These are phyloP conservation scores for Dactylellina cionopaga DNA, from an alignment of 2,329 filamentous ascomycete genomes.

Conservation along the genomic window DNA sequence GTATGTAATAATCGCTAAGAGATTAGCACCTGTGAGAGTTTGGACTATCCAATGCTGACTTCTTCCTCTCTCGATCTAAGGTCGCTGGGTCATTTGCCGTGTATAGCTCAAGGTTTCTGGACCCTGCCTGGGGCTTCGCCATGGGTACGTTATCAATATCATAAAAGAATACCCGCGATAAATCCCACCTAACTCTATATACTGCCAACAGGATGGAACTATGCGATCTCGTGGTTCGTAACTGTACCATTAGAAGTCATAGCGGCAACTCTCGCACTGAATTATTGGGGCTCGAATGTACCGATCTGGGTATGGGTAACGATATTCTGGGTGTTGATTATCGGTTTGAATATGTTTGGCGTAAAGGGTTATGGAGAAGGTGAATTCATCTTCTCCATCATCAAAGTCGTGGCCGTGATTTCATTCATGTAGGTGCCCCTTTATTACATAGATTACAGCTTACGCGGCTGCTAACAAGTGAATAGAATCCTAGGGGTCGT, in stretches of 20 bases:
- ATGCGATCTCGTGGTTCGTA: slow-evolving; percentile 87
- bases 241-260: slow-evolving; percentile 87
- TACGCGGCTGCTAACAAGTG: slow-evolving; percentile 52
- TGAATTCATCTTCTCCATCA: slow-evolving; percentile 84
- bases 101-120: slow-evolving; percentile 89
- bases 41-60: too few relatives aligned
- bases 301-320: slow-evolving; percentile 81
- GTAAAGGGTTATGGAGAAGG: slow-evolving; percentile 90
- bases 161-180: slow-evolving; percentile 74
- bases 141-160: slow-evolving; percentile 70
- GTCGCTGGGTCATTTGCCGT: slow-evolving; percentile 85
- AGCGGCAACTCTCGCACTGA: slow-evolving; percentile 82
- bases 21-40: too few relatives aligned
- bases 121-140: slow-evolving; percentile 92
- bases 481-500: slow-evolving; percentile 82
- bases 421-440: slow-evolving; percentile 77
- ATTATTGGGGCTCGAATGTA: slow-evolving; percentile 76
- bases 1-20: slow-evolving; percentile 62
- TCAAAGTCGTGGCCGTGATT: slow-evolving; percentile 87
- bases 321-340: slow-evolving; percentile 79
- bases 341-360: slow-evolving; percentile 85
- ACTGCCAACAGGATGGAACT: slow-evolving; percentile 62
- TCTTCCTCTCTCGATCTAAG: too few relatives aligned
- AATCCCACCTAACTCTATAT: neutral
- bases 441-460: neutral